Conservation (phyloP, 2,329 filamentous ascomycete genomes). For the Fusarium solani-melongenae region DNA sequence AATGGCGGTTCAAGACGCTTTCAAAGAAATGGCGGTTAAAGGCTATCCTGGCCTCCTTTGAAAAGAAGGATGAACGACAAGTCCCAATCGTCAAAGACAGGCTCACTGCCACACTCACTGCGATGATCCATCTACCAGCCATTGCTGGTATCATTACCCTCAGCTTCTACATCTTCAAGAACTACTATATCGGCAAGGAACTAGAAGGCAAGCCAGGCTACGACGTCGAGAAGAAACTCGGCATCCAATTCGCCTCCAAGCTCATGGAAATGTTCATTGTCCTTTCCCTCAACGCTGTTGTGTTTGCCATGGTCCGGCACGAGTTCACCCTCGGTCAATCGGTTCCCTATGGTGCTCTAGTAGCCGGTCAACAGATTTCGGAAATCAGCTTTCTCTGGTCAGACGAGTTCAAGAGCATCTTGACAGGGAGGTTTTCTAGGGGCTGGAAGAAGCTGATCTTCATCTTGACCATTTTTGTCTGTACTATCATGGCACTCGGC, state of each 20-base stretch:
- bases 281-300: constrained; percentile 27
- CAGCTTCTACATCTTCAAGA: constrained; percentile 38
- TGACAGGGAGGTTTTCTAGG: constrained; percentile 28
- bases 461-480: constrained; percentile 19
- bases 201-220: constrained; percentile 28
- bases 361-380: constrained; percentile 34
- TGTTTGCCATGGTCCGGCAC: constrained; percentile 32
- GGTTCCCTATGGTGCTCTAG: constrained; percentile 33
- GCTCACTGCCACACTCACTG: constrained; percentile 20
- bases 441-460: constrained; percentile 34
- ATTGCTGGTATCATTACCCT: constrained; percentile 28
- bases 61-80: constrained; percentile 12
- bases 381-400: constrained; percentile 39
- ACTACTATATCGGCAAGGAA: constrained; percentile 39
- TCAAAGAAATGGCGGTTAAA: constrained; percentile 35
- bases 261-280: constrained; percentile 38
- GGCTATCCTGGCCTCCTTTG: constrained; percentile 4
- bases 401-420: constrained; percentile 29
- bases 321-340: constrained; percentile 31
- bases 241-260: constrained; percentile 35
- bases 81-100: constrained; percentile 35
- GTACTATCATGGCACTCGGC: constrained; percentile 27
- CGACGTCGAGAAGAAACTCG: constrained; percentile 33
- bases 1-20: constrained; percentile 26
- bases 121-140: constrained; percentile 29